phyloP scores from a whole-genome alignment of 176 grass and related monocot genomes.

The Juncus inflexus region DNA sequence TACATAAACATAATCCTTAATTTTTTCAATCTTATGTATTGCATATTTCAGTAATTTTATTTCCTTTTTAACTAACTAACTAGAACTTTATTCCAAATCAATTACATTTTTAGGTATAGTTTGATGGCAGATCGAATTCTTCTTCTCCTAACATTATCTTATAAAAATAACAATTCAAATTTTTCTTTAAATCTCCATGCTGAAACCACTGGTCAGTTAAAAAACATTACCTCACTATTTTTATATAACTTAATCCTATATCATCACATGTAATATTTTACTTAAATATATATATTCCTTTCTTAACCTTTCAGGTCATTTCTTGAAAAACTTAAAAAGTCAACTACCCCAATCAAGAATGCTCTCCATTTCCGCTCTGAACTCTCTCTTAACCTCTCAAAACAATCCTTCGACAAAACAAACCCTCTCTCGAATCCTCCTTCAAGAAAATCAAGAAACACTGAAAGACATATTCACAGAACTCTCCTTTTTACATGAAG shows the following conservation, averaged over 20 bases:
- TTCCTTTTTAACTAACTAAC: constrained; percentile 1
- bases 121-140: constrained; percentile 27
- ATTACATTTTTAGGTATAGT: constrained; percentile 25
- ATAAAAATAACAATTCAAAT: constrained; percentile 12
- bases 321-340: constrained; percentile 22
- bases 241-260: too few relatives aligned
- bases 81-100: too few relatives aligned
- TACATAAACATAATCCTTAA: not conserved
- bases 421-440: constrained; percentile 19
- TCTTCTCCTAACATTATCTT: constrained; percentile 24
- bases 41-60: constrained; percentile 1
- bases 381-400: constrained; percentile 19
- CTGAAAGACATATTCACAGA: constrained; percentile 4
- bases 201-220: constrained; percentile 16
- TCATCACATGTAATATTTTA: not conserved
- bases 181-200: constrained; percentile 22
- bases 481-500: constrained; percentile 10
- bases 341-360: constrained; percentile 25
- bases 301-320: constrained; percentile 14
- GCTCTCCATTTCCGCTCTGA: constrained; percentile 17
- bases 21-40: constrained; percentile 2
- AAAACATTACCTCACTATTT: constrained; percentile 2
- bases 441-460: not conserved
- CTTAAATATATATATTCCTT: too few relatives aligned
- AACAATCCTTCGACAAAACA: constrained; percentile 18